These are phyloP conservation scores for Phytophthora vignae DNA, from an alignment of 352 stramenopile genomes.

Conservation along the genomic window DNA sequence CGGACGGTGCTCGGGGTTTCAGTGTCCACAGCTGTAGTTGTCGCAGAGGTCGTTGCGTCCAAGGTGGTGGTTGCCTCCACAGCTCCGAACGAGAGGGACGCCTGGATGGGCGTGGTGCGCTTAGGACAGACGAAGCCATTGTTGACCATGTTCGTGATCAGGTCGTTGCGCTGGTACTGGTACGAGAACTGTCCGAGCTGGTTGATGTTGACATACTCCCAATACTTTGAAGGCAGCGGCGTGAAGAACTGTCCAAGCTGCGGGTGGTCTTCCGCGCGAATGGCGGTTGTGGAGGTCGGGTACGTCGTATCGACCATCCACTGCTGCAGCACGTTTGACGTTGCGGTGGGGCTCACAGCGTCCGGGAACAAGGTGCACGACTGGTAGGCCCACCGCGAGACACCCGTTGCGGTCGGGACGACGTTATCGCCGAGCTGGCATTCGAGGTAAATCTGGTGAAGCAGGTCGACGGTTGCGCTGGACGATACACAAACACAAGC, in stretches of 20 bases:
- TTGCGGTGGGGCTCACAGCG: conserved; percentile 26
- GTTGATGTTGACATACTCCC: conserved; percentile 40
- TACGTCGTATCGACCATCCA: conserved; percentile 37
- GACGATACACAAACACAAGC: not conserved
- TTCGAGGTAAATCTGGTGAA: conserved; percentile 66
- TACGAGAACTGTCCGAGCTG: conserved; percentile 37
- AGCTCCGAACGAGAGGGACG: not conserved
- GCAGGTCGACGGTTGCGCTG: conserved; percentile 57
- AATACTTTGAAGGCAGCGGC: conserved; percentile 30
- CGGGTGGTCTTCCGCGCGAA: conserved; percentile 33
- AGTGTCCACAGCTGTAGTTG: too few species aligned
- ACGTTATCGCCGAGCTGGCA: conserved; percentile 50
- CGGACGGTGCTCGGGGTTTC: not conserved
- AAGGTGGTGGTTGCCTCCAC: not conserved
- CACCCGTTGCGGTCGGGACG: conserved; percentile 32
- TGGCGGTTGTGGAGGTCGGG: conserved; percentile 5
- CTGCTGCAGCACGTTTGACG: conserved; percentile 39
- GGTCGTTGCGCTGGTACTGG: conserved; percentile 38
- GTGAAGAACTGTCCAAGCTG: conserved; percentile 35
- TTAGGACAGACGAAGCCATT: conserved; percentile 44
- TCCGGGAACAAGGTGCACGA: conserved; percentile 33
- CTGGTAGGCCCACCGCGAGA: conserved; percentile 49
- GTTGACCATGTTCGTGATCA: conserved; percentile 35
- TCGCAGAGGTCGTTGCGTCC: not conserved
- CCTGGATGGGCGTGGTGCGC: conserved; percentile 13